These are phyloP conservation scores for Paramecium tetraurelia DNA, from an alignment of 73 alveolate genomes.

Conservation along the genomic window DNA sequence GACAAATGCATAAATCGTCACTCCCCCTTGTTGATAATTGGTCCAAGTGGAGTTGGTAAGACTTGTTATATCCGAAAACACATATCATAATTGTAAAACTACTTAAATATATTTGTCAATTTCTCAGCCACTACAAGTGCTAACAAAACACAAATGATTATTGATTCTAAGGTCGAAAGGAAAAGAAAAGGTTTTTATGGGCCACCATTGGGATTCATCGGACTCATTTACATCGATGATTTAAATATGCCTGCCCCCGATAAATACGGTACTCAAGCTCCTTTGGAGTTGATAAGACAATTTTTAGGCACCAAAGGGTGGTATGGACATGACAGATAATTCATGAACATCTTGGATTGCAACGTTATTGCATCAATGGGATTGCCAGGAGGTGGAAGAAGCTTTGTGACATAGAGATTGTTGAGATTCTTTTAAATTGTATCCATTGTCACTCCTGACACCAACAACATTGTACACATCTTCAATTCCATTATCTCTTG, in stretches of 20 bases:
- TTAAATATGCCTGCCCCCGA: constrained; percentile 97
- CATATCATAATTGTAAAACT: constrained; percentile 63
- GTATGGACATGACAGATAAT: constrained; percentile 79
- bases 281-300: constrained; percentile 95
- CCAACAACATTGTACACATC: constrained; percentile 52
- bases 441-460: constrained; percentile 63
- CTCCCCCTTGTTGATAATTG: constrained; percentile 77
- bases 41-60: constrained; percentile 93
- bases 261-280: constrained; percentile 97
- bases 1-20: constrained; percentile 73
- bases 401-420: constrained; percentile 69
- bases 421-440: constrained; percentile 74
- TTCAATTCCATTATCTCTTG: constrained; percentile 68
- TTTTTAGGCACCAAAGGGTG: constrained; percentile 97
- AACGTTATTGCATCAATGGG: constrained; percentile 77
- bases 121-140: constrained; percentile 94
- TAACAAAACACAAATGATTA: constrained; percentile 81
- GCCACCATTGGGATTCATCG: constrained; percentile 77
- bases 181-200: constrained; percentile 90
- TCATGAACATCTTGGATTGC: constrained; percentile 68
- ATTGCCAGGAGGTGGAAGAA: constrained; percentile 82
- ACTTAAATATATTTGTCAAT: constrained; percentile 69
- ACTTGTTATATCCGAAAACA: constrained; percentile 77
- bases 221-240: constrained; percentile 83
- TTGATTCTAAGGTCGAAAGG: constrained; percentile 89